Percentiles rank a stretch among this genome's conserved stretches.
Conservation (phyloP, 306 rosid genomes). For the Glycine soja region DNA sequence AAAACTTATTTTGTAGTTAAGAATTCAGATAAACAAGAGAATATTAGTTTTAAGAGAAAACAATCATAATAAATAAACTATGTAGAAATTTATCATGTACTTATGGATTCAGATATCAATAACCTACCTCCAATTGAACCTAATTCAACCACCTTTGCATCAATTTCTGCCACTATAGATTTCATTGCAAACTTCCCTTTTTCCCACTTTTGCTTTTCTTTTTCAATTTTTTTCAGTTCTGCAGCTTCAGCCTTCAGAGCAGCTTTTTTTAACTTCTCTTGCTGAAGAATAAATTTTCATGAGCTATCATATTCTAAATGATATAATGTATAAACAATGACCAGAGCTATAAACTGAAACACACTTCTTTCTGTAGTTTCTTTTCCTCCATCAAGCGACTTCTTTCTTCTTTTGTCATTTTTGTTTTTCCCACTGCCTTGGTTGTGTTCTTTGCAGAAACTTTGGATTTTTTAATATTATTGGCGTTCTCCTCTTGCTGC, state of each 20-base stretch:
- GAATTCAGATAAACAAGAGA: slow-evolving; percentile 32
- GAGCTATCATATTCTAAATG: slow-evolving; percentile 44
- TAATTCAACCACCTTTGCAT: slow-evolving; percentile 82
- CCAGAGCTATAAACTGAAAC: slow-evolving; percentile 46
- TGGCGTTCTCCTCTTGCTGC: slow-evolving; percentile 55
- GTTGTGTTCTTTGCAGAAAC: slow-evolving; percentile 48
- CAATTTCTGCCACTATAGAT: slow-evolving; percentile 86
- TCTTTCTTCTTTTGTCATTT: slow-evolving; percentile 80
- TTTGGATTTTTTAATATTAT: slow-evolving; percentile 45
- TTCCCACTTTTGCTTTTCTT: slow-evolving; percentile 89
- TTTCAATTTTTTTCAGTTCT: slow-evolving; percentile 74
- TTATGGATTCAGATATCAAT: slow-evolving; percentile 25
- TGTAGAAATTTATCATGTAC: slow-evolving; percentile 22
- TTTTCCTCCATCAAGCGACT: slow-evolving; percentile 78
- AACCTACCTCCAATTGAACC: slow-evolving; percentile 89
- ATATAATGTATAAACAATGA: slow-evolving; percentile 17
- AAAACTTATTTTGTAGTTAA: not conserved
- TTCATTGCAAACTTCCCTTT: slow-evolving; percentile 85
- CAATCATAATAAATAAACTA: slow-evolving; percentile 17
- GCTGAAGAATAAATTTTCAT: slow-evolving; percentile 57
- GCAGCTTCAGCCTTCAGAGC: slow-evolving; percentile 91
- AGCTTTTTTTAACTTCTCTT: slow-evolving; percentile 79
- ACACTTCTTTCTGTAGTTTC: slow-evolving; percentile 71
- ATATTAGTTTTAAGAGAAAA: slow-evolving; percentile 40
- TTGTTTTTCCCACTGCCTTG: slow-evolving; percentile 58